Conservation (phyloP, 441 rosid species). For the Mallotus japonicus region DNA sequence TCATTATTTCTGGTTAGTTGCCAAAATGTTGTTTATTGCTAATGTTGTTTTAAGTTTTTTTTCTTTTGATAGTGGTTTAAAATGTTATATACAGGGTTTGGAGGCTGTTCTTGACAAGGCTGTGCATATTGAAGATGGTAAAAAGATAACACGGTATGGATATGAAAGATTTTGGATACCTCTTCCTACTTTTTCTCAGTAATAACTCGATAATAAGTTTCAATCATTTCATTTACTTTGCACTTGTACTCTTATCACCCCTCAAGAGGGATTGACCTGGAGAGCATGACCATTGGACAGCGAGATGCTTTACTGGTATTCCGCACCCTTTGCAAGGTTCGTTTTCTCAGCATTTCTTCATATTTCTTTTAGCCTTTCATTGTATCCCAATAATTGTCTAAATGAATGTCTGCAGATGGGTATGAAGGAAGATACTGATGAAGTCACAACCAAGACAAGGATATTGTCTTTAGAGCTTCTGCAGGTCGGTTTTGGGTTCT, state of each 20-base stretch:
- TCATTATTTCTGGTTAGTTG: background rate
- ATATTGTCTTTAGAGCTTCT: slow-evolving; percentile 97
- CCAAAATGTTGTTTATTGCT: slow-evolving; percentile 8
- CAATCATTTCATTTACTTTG: slow-evolving; percentile 15
- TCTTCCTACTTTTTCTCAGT: slow-evolving; percentile 21
- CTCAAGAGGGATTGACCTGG: slow-evolving; percentile 87
- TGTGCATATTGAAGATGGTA: slow-evolving; percentile 96
- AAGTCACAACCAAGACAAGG: slow-evolving; percentile 88
- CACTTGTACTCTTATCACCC: slow-evolving; percentile 21
- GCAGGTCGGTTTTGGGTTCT: slow-evolving; percentile 56
- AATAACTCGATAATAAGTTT: slow-evolving; percentile 4
- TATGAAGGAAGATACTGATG: slow-evolving; percentile 98
- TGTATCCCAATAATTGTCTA: slow-evolving; percentile 23
- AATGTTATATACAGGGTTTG: slow-evolving; percentile 60
- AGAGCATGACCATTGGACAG: slow-evolving; percentile 92
- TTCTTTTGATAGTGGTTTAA: slow-evolving; percentile 18
- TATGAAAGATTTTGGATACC: slow-evolving; percentile 20
- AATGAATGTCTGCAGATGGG: slow-evolving; percentile 68
- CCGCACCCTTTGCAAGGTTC: slow-evolving; percentile 99
- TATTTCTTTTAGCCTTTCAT: slow-evolving; percentile 24
- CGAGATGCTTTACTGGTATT: slow-evolving; percentile 94
- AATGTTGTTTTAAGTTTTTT: slow-evolving; percentile 7
- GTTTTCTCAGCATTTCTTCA: slow-evolving; percentile 28
- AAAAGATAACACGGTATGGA: slow-evolving; percentile 80
- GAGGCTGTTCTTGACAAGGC: slow-evolving; percentile 99